Base-by-base conservation (phyloP, 108 stramenopile genomes). In the Cyclotella atomus region DNA sequence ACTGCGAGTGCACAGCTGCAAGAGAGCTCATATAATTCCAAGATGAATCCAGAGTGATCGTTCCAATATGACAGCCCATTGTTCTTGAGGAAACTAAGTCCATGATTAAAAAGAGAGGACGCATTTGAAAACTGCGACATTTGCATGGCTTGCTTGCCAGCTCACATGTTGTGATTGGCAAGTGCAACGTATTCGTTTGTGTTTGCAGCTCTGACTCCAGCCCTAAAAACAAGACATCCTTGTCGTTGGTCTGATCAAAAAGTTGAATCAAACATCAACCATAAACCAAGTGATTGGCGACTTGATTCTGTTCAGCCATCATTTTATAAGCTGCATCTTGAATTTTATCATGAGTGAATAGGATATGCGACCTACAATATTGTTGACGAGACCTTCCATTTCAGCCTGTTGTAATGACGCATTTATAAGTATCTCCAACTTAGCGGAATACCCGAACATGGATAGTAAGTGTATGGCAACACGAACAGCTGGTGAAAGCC, bases 281-380 rank as follows among this genome's bases (percentile, higher is more conserved):
- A 71, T 71, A 71, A 1, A 20, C 17, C 8, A 50, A 50, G 25
- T 71, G 71, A 8, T 27, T 15, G 3, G 19, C 12, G 47, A 20
- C 14, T 12, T 23, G 60, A 2, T 52, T 33, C 20, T 71, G 53
- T 2, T 20, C 34, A n/a, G 28, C 29, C 20, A 71, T 36, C 60
- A 71, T 33, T 15, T 35, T 71, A 46, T 76, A 76, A 21, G 68
- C 33, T 9, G 68, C 68, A 28, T 70, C 68, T 21, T 76, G 75
- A 10, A 76, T 32, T 19, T 35, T 57, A 44, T 70, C 75, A 30
- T 76, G 68, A 21, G n/a, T n/a, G 45, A 76, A 76, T 5, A 35
- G 59, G 12, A 45, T 70, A 70, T n/a, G 27, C 25, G 4, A 23
- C 57, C 9, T 60, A 34, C 5, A 15, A 20, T 38, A 41, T 70